phyloP scores from a whole-genome alignment of 257 asterid genomes.

The Marsdenia floribunda region DNA sequence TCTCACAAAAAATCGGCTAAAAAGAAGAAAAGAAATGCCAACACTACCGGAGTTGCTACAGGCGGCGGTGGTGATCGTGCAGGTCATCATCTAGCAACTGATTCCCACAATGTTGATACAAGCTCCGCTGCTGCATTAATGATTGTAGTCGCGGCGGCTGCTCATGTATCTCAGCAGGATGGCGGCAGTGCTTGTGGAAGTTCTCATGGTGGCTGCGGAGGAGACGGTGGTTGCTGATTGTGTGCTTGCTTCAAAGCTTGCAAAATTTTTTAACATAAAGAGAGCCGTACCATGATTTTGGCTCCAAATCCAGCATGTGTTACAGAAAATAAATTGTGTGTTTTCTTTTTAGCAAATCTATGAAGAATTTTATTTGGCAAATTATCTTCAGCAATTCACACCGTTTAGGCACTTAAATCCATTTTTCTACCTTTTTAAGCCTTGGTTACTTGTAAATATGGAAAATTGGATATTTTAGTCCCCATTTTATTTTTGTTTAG shows the following conservation, averaged over 20 bases:
- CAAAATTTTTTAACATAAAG: too few relatives aligned
- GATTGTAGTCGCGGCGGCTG: conserved; percentile 10
- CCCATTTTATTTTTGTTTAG: too few relatives aligned
- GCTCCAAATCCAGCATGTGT: too few relatives aligned
- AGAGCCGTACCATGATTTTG: too few relatives aligned
- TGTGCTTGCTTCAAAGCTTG: neutral
- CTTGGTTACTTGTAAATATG: too few relatives aligned
- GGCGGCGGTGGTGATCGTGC: neutral
- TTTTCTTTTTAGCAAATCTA: too few relatives aligned
- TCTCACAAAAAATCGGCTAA: neutral
- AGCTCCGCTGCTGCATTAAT: neutral
- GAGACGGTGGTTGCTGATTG: neutral
- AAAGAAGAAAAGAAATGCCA: neutral
- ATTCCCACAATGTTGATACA: neutral
- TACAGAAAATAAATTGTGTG: too few relatives aligned
- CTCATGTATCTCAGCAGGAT: conserved; percentile 8
- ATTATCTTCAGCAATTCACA: too few relatives aligned
- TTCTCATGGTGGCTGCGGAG: neutral
- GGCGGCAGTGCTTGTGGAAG: conserved; percentile 17
- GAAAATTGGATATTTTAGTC: too few relatives aligned
- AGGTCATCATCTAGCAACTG: neutral
- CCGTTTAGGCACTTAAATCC: too few relatives aligned
- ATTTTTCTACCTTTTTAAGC: too few relatives aligned
- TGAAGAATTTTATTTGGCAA: too few relatives aligned
- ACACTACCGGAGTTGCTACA: neutral